Percentiles rank a stretch among this genome's conserved stretches.
phyloP scores from a whole-genome alignment of 208 protist genomes.

The Leishmania guyanensis region DNA sequence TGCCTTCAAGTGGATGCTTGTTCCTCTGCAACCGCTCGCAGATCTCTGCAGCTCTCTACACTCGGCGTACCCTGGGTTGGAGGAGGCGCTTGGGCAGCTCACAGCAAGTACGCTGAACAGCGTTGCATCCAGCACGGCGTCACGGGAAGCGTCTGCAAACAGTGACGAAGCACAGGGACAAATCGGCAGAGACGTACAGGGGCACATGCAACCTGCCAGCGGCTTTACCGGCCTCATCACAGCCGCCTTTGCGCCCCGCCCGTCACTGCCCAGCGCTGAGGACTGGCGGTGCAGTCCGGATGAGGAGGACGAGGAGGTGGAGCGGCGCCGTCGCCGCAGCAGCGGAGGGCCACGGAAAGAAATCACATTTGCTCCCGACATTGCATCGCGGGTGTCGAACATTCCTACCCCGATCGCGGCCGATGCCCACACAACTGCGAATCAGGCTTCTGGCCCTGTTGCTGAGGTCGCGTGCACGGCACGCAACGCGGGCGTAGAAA shows the following conservation, averaged over 20 bases:
- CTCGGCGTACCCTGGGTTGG: conserved; percentile 22
- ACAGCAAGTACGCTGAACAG: background rate
- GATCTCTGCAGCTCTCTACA: conserved; percentile 40
- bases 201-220: background rate
- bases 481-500: background rate
- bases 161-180: background rate
- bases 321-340: conserved; percentile 19
- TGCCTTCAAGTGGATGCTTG: conserved; percentile 73
- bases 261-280: background rate
- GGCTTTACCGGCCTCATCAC: background rate
- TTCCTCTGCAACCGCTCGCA: conserved; percentile 46
- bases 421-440: background rate
- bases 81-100: conserved; percentile 25
- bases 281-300: background rate
- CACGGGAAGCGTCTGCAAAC: too few species aligned
- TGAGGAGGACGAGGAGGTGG: conserved; percentile 21
- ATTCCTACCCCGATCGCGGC: background rate
- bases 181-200: background rate
- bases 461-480: background rate
- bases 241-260: background rate
- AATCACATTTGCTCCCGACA: conserved; percentile 29
- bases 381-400: conserved; percentile 5
- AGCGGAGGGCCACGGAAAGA: conserved; percentile 21
- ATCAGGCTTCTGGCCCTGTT: background rate
- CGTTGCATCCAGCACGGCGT: background rate